A percentile compares a stretch with the other conserved stretches of the same genome.
Evolutionary conservation across 495 filamentous ascomycete species (phyloP).

Genomic region (Penicillium chermesinum): DNA sequence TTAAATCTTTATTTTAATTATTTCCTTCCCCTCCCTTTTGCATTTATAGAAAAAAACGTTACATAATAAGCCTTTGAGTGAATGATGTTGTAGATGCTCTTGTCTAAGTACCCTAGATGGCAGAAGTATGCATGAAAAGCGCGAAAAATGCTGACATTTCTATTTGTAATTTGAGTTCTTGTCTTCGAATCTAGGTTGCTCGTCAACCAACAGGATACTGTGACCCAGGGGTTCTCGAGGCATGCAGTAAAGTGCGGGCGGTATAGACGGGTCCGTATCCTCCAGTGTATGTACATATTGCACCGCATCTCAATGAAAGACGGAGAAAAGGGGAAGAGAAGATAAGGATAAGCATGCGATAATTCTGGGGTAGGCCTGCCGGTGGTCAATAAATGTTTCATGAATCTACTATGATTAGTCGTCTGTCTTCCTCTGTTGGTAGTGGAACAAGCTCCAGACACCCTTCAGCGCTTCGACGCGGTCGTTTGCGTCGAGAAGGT

Average conservation of each 20-base stretch:
- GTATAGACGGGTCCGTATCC: neutral
- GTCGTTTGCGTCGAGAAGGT: slow-evolving; percentile 65
- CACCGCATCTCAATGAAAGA: slow-evolving; percentile 1
- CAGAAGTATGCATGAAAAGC: no score
- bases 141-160: neutral
- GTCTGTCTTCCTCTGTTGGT: slow-evolving; percentile 50
- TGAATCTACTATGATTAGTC: neutral
- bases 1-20: neutral
- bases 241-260: neutral
- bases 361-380: no score
- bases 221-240: neutral
- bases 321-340: neutral
- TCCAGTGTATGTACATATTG: slow-evolving; percentile 3
- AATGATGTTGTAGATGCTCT: no score
- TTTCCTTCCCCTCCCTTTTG: no score
- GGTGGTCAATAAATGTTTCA: no score
- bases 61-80: no score
- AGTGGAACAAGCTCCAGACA: slow-evolving; percentile 73
- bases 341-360: neutral
- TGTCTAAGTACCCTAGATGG: no score
- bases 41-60: no score
- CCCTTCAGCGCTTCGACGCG: slow-evolving; percentile 65
- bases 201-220: neutral
- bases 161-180: neutral
- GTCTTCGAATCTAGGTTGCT: neutral